Percentiles rank a stretch among this genome's conserved stretches.
phyloP scores from a whole-genome alignment of 495 filamentous ascomycete species.

The Penicillium diatomitis region DNA sequence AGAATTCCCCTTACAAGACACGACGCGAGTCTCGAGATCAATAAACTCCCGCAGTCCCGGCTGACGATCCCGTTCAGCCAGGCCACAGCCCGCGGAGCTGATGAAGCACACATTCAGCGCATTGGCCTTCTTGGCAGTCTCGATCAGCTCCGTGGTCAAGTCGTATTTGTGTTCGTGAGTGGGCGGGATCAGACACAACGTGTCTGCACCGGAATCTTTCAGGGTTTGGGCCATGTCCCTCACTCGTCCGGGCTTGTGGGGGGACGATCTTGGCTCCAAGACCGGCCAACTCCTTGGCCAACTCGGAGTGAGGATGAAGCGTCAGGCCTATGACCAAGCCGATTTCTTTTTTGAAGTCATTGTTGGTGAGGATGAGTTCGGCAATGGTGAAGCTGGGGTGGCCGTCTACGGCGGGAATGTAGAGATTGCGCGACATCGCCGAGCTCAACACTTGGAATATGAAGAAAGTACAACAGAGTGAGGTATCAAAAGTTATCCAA shows the following conservation, averaged over 20 bases:
- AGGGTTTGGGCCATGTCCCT: slow-evolving; percentile 28
- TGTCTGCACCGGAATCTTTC: slow-evolving; percentile 36
- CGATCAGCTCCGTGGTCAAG: slow-evolving; percentile 38
- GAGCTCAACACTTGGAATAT: background rate
- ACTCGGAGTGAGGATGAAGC: slow-evolving; percentile 36
- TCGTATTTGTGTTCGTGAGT: slow-evolving; percentile 39
- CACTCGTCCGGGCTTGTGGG: slow-evolving; percentile 34
- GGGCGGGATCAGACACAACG: slow-evolving; percentile 46
- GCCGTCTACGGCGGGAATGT: slow-evolving; percentile 44
- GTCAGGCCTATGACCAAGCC: slow-evolving; percentile 24
- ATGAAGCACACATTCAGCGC: slow-evolving; percentile 44
- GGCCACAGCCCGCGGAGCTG: slow-evolving; percentile 44
- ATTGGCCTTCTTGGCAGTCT: slow-evolving; percentile 40
- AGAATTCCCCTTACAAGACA: slow-evolving; percentile 39
- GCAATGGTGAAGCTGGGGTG: slow-evolving; percentile 47
- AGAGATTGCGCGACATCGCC: slow-evolving; percentile 14
- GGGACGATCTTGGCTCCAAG: slow-evolving; percentile 43
- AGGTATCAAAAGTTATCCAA: background rate
- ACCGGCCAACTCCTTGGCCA: slow-evolving; percentile 44
- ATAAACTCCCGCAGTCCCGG: slow-evolving; percentile 46
- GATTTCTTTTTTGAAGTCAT: slow-evolving; percentile 33
- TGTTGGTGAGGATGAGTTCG: slow-evolving; percentile 41
- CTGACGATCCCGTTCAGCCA: slow-evolving; percentile 42
- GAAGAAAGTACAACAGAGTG: background rate
- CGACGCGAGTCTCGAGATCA: slow-evolving; percentile 38